These are phyloP conservation scores for Sphagnum fallax DNA, from an alignment of 228 moss, liverwort and hornwort genomes.

Conservation along the genomic window DNA sequence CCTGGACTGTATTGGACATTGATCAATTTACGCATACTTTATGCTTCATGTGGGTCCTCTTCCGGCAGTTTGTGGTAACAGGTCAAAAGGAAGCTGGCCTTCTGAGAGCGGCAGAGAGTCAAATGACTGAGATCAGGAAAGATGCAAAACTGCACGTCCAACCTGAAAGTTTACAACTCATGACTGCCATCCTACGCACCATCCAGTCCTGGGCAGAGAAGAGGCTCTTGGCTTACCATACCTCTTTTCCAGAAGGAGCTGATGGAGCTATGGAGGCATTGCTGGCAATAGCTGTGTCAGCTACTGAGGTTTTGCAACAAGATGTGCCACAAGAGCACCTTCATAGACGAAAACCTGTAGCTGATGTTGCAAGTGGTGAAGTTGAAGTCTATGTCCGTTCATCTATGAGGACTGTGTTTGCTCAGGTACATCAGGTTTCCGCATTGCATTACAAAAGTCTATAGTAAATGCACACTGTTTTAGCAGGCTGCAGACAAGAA, in stretches of 20 bases:
- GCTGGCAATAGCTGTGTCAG: slow-evolving; percentile 50
- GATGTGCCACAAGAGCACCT: slow-evolving; percentile 32
- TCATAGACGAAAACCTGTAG: slow-evolving; percentile 27
- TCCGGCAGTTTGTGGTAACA: slow-evolving; percentile 63
- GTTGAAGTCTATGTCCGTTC: slow-evolving; percentile 73
- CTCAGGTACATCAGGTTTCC: slow-evolving; percentile 34
- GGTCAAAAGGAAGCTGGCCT: slow-evolving; percentile 58
- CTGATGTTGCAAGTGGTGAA: slow-evolving; percentile 40
- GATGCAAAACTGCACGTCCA: slow-evolving; percentile 32
- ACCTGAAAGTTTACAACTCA: slow-evolving; percentile 38
- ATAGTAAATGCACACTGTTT: too few relatives aligned
- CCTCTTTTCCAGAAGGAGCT: slow-evolving; percentile 52
- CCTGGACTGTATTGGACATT: slow-evolving; percentile 70
- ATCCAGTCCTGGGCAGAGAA: slow-evolving; percentile 74
- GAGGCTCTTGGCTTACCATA: slow-evolving; percentile 72
- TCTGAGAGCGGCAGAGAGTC: slow-evolving; percentile 53
- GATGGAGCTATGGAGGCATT: slow-evolving; percentile 35
- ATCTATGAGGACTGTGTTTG: slow-evolving; percentile 68
- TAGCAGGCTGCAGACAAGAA: too few relatives aligned
- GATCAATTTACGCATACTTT: slow-evolving; percentile 61
- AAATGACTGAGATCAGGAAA: slow-evolving; percentile 58
- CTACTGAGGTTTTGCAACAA: slow-evolving; percentile 52
- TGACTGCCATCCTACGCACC: slow-evolving; percentile 43
- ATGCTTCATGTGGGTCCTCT: slow-evolving; percentile 91
- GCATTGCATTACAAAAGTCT: not conserved